Base-by-base conservation (phyloP, 2,329 filamentous ascomycete species). In the Trichoderma lentiforme region DNA sequence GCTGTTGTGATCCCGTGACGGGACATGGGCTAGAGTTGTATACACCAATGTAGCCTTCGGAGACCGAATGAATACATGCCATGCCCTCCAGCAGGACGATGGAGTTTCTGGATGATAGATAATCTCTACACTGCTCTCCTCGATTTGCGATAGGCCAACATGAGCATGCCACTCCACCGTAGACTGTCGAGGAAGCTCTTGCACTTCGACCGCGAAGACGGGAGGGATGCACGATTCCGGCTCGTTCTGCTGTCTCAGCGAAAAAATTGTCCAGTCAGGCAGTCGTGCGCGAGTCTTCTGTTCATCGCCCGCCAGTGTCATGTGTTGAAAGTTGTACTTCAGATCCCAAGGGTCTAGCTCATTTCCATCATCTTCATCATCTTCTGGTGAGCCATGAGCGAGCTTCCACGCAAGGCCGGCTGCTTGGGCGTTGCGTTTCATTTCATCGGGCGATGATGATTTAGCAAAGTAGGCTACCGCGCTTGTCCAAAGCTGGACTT, bases 121-220 rank as follows among this genome's bases (percentile, higher is more conserved):
- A 60, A 79, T 74, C 72, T 80, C 78, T 36, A 77, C 76, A 5
- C 75, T 77, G 15, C 76, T 71, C 62, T 80, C 76, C 5, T 75
- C 73, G 4, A 83, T 73, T 28, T 74, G 71, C 11, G 80, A 79
- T 7, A 92, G 80, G 0, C 93, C 92, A 3, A 89, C 78, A 71
- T 91, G 88, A 1, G 86, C 91, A 75, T 93, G 91, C 95, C 95
- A 99, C 83, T 99, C 96, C 12, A 98, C 89, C 47, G 86, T 85
- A 32, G 92, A 91, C 18, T 84, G 85, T 24, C 93, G 88, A 1
- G 96, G 96, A 14, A 99, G 85, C 74, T 90, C 88, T 57, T 91
- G 87, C 1, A 98, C 92, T 77, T 96, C 90, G 1, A 90, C 91
- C 0, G 91, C 87, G 78, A 96, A 92, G 76, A 95, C 86, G 0